A percentile compares a stretch with the other conserved stretches of the same genome.
Evolutionary conservation across 2,329 filamentous ascomycete species (phyloP).

Genomic region (Scedosporium apiospermum): DNA sequence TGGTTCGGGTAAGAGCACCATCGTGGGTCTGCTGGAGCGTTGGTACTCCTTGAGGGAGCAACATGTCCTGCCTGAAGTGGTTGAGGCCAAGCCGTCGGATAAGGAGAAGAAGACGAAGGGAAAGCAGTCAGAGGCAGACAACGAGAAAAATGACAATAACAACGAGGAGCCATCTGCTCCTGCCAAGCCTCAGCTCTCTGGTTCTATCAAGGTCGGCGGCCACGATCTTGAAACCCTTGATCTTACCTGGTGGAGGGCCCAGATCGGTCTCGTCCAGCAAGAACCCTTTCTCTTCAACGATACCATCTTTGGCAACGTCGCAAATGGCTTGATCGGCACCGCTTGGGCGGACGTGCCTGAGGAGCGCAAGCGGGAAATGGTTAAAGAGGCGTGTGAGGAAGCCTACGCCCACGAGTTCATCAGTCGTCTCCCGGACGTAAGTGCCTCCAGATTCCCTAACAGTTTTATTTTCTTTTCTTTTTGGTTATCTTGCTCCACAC

Average conservation of each 20-base stretch:
- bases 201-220: slow-evolving; percentile 10
- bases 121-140: slow-evolving; percentile 21
- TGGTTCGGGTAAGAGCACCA: slow-evolving; percentile 65
- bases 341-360: slow-evolving; percentile 35
- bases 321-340: slow-evolving; percentile 45
- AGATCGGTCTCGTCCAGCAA: slow-evolving; percentile 42
- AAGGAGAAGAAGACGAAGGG: slow-evolving; percentile 33
- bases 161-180: slow-evolving; percentile 4
- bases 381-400: slow-evolving; percentile 54
- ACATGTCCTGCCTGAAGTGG: slow-evolving; percentile 24
- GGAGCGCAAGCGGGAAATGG: slow-evolving; percentile 37
- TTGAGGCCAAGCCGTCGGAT: slow-evolving; percentile 34
- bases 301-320: slow-evolving; percentile 48
- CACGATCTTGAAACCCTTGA: slow-evolving; percentile 13
- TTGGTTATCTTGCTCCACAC: neutral
- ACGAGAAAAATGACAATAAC: slow-evolving; percentile 12
- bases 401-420: slow-evolving; percentile 64
- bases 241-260: slow-evolving; percentile 31
- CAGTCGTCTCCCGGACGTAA: slow-evolving; percentile 46
- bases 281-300: slow-evolving; percentile 44
- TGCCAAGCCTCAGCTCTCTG: slow-evolving; percentile 3
- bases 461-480: neutral
- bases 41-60: slow-evolving; percentile 58
- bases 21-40: slow-evolving; percentile 59
- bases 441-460: slow-evolving; percentile 8